phyloP scores from a whole-genome alignment of 2,329 filamentous ascomycete species.

The Zasmidium angulare region DNA sequence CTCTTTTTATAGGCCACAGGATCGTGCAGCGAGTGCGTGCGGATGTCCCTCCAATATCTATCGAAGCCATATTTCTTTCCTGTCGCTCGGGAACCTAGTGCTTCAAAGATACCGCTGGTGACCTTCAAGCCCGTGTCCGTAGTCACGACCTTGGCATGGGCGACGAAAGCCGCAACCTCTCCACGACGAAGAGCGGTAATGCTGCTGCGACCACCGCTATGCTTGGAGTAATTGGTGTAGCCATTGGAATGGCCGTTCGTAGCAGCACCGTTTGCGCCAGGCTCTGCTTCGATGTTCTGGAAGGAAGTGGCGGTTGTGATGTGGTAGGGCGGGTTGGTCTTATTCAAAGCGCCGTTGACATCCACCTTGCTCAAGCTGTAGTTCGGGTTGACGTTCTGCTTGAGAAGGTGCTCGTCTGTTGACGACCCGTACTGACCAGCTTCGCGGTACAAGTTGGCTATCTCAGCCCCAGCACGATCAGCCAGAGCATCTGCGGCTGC shows the following conservation, averaged over 20 bases:
- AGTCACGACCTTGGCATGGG: slow-evolving; percentile 61
- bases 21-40: slow-evolving; percentile 66
- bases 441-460: slow-evolving; percentile 48
- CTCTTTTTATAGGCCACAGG: slow-evolving; percentile 67
- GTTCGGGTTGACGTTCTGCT: slow-evolving; percentile 21
- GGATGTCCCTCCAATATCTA: slow-evolving; percentile 65
- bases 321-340: slow-evolving; percentile 22
- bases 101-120: slow-evolving; percentile 63
- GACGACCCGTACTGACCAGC: slow-evolving; percentile 31
- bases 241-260: slow-evolving; percentile 22
- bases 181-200: slow-evolving; percentile 57
- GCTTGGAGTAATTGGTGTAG: slow-evolving; percentile 14
- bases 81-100: slow-evolving; percentile 61
- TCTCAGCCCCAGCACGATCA: slow-evolving; percentile 54
- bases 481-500: slow-evolving; percentile 60
- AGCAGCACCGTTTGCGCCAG: background rate
- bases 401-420: slow-evolving; percentile 8
- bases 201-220: slow-evolving; percentile 32
- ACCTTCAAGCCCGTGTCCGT: slow-evolving; percentile 61
- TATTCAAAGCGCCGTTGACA: slow-evolving; percentile 23
- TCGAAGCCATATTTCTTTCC: slow-evolving; percentile 60
- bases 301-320: slow-evolving; percentile 21
- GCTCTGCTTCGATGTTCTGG: slow-evolving; percentile 15
- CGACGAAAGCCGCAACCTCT: slow-evolving; percentile 63
- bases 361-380: slow-evolving; percentile 17